Percentiles rank a stretch among this genome's conserved stretches.
Evolutionary conservation across 257 asterid species (phyloP).

Genomic region (Oldenlandia corymbosa): DNA sequence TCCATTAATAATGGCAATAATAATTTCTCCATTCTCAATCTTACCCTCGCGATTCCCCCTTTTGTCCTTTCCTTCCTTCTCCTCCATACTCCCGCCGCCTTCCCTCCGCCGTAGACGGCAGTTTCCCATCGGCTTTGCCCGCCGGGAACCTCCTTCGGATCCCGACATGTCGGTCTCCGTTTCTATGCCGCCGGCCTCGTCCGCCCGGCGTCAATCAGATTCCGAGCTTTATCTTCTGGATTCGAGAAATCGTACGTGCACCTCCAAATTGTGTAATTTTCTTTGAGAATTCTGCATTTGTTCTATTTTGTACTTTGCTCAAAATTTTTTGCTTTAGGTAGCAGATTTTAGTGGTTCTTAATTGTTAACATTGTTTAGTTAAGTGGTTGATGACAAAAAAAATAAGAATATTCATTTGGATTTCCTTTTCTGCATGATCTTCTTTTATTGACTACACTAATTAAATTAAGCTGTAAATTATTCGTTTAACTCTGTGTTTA

Average conservation of each 20-base stretch:
- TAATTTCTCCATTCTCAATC: slow-evolving; percentile 32
- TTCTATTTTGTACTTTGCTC: neutral
- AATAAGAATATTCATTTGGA: neutral
- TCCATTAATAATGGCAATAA: slow-evolving; percentile 44
- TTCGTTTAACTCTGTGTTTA: neutral
- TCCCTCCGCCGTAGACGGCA: slow-evolving; percentile 16
- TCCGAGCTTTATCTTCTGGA: slow-evolving; percentile 55
- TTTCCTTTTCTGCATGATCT: neutral
- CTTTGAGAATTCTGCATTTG: neutral
- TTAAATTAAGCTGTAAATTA: neutral
- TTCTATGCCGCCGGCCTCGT: slow-evolving; percentile 33
- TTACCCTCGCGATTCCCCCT: slow-evolving; percentile 35
- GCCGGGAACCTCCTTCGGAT: slow-evolving; percentile 29
- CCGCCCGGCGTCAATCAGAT: slow-evolving; percentile 42
- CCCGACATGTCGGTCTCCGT: slow-evolving; percentile 56
- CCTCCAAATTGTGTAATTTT: neutral
- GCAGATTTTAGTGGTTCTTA: neutral
- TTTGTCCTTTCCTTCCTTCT: slow-evolving; percentile 32
- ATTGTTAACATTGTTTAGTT: neutral
- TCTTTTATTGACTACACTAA: neutral
- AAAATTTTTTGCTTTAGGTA: too few species aligned
- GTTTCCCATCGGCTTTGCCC: slow-evolving; percentile 6
- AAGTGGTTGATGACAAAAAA: neutral
- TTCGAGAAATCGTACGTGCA: slow-evolving; percentile 58
- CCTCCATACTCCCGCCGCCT: slow-evolving; percentile 19